Conservation (phyloP, 2,329 filamentous ascomycete species). For the Dactylellina sp. region DNA sequence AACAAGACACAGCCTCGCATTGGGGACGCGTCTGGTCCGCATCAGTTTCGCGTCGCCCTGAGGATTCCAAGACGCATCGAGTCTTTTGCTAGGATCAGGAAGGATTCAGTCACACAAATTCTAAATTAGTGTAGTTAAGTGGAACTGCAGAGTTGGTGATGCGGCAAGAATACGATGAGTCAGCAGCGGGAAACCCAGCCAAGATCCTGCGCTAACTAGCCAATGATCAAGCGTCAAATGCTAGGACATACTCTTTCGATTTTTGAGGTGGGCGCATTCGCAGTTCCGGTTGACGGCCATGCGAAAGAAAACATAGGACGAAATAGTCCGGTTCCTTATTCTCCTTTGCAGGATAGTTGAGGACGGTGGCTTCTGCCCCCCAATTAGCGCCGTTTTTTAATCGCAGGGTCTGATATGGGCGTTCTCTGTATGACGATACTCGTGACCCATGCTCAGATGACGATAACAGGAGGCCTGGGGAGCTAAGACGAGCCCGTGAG, state of each 20-base stretch:
- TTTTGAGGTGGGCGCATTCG: background rate
- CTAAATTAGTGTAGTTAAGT: background rate
- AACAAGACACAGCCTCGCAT: constrained; percentile 17
- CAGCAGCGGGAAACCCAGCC: constrained; percentile 20
- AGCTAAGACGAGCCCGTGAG: constrained; percentile 7
- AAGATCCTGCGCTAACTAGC: constrained; percentile 20
- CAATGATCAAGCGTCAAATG: constrained; percentile 3
- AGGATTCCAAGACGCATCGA: constrained; percentile 29
- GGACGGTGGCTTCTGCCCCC: background rate
- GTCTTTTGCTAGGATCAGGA: background rate
- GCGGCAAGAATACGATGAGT: constrained; percentile 19
- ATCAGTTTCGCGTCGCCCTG: constrained; percentile 31
- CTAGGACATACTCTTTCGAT: too few relatives aligned
- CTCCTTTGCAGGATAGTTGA: background rate
- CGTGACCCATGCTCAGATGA: constrained; percentile 55
- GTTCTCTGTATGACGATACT: constrained; percentile 39
- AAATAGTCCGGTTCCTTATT: constrained; percentile 10
- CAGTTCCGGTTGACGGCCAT: background rate
- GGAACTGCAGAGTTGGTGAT: background rate
- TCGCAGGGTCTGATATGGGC: constrained; percentile 36
- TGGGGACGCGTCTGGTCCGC: constrained; percentile 34
- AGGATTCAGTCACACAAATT: constrained; percentile 25
- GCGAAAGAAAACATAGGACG: constrained; percentile 35
- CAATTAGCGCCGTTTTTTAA: constrained; percentile 47
- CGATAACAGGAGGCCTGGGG: constrained; percentile 45